Percentiles rank a stretch among this genome's conserved stretches.
These are phyloP conservation scores for Neopestalotiopsis sp. DNA, from an alignment of 2,329 filamentous ascomycete genomes.

Conservation along the genomic window DNA sequence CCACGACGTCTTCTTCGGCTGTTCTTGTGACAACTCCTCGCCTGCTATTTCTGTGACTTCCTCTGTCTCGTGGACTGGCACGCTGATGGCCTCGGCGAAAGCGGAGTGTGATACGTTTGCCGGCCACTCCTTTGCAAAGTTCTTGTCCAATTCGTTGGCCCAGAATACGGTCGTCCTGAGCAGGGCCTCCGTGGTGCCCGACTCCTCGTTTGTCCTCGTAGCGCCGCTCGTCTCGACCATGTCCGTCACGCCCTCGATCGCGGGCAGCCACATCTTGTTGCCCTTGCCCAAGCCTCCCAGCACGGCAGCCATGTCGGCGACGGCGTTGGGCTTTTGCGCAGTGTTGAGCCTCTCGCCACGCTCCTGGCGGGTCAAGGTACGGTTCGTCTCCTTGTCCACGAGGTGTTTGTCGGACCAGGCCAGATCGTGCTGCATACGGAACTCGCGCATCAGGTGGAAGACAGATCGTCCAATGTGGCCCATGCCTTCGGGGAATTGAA, in stretches of 20 bases:
- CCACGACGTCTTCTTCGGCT: constrained; percentile 10
- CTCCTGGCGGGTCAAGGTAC: constrained; percentile 42
- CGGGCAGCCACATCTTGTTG: constrained; percentile 48
- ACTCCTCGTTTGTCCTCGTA: constrained; percentile 19
- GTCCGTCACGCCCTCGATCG: constrained; percentile 21
- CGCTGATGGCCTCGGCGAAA: constrained; percentile 16
- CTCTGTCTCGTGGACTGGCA: constrained; percentile 11
- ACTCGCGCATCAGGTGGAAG: constrained; percentile 69
- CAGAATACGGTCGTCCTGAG: constrained; percentile 56
- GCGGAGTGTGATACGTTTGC: constrained; percentile 56
- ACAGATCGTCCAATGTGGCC: constrained; percentile 62
- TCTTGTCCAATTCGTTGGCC: constrained; percentile 53
- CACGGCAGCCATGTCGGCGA: constrained; percentile 69
- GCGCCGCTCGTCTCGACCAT: constrained; percentile 29
- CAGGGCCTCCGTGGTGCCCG: constrained; percentile 31
- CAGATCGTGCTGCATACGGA: constrained; percentile 67
- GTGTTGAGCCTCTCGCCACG: constrained; percentile 57
- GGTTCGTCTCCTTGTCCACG: constrained; percentile 41
- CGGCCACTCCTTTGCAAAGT: constrained; percentile 56
- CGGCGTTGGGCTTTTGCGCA: constrained; percentile 64
- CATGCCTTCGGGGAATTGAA: constrained; percentile 60
- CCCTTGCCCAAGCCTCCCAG: constrained; percentile 58
- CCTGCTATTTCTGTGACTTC: constrained; percentile 14
- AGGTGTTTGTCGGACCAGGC: constrained; percentile 60
- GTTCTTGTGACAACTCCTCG: constrained; percentile 21